Evolutionary conservation across 345 rosid species (phyloP), one percentile per base, ranked within the genome.

Genomic region (Linum tenue): DNA sequence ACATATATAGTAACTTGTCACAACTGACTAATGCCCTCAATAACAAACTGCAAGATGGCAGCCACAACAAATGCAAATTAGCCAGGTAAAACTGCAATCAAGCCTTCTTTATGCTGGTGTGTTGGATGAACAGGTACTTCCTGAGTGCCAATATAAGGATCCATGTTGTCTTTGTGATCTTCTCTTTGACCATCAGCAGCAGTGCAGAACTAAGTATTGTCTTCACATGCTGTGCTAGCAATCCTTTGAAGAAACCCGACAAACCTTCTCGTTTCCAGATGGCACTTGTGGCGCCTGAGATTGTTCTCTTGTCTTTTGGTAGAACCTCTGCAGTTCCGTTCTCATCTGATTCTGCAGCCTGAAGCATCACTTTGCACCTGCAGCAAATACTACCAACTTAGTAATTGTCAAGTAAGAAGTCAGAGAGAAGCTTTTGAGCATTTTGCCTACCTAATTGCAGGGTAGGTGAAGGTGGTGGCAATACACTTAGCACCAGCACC

Each of bases 71-170:
- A 22, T 22, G 31, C 31, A 22, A 22, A 22, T 22, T 22, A 22
- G 31, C 31, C 31, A 22, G 31, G 31, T 22, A 22, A 22, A 22
- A 22, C 31, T 22, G 31, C n/a, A 41, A 61, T 70, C 69, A 77
- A 55, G 73, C 66, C 2, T 62, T 78, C 78, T 86, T 87, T 72
- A 84, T 65, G 59, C 80, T 80, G 70, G 73, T 14, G 7, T 31
- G 75, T n/a, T 65, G 38, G 43, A 60, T 8, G 8, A 68, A 42
- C 39, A 73, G 42, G 43, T 68, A 73, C 72, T 60, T 69, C 55
- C 51, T 60, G 53, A 73, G 64, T 36, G 77, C 77, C 59, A 73
- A 69, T 7, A 69, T 37, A 36, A 73, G 41, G 58, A 73, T 42
- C 77, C 77, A 73, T 42, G 73, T 64, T 40, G 73, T 64, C 59